Evolutionary conservation across 208 protist genomes (phyloP).

Genomic region (Borovskyia barvae): DNA sequence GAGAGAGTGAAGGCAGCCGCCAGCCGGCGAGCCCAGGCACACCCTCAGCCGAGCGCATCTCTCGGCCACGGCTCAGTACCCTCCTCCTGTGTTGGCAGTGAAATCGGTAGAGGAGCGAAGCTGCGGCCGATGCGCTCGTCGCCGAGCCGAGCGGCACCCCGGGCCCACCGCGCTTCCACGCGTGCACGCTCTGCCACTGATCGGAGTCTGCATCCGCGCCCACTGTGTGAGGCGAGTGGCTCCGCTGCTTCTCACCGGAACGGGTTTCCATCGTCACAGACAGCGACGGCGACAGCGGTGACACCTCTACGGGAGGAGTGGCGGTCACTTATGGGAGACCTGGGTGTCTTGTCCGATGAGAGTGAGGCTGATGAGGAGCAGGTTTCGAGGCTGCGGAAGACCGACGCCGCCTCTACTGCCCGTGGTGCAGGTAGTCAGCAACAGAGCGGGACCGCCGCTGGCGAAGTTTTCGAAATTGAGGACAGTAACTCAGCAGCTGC

Average conservation of each 20-base stretch:
- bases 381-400: background rate
- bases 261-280: too few relatives aligned
- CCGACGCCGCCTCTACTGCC: background rate
- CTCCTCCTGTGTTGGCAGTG: too few relatives aligned
- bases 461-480: too few relatives aligned
- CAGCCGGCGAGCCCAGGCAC: background rate
- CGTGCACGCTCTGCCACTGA: conserved; percentile 4
- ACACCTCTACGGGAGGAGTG: conserved; percentile 3
- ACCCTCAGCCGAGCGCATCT: background rate
- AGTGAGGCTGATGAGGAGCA: background rate
- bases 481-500: too few relatives aligned
- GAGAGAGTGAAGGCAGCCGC: conserved; percentile 39
- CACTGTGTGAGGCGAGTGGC: too few relatives aligned
- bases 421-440: background rate
- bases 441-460: too few relatives aligned
- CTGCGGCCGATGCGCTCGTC: background rate
- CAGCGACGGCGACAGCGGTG: too few relatives aligned
- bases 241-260: too few relatives aligned
- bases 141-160: too few relatives aligned
- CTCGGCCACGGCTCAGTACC: background rate
- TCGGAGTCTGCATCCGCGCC: too few relatives aligned
- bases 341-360: background rate
- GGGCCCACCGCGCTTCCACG: conserved; percentile 2
- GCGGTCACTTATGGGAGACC: conserved; percentile 1
- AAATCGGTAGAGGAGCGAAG: too few relatives aligned